phyloP scores from a whole-genome alignment of 2,329 filamentous ascomycete genomes.

The Pezicula radicicola region DNA sequence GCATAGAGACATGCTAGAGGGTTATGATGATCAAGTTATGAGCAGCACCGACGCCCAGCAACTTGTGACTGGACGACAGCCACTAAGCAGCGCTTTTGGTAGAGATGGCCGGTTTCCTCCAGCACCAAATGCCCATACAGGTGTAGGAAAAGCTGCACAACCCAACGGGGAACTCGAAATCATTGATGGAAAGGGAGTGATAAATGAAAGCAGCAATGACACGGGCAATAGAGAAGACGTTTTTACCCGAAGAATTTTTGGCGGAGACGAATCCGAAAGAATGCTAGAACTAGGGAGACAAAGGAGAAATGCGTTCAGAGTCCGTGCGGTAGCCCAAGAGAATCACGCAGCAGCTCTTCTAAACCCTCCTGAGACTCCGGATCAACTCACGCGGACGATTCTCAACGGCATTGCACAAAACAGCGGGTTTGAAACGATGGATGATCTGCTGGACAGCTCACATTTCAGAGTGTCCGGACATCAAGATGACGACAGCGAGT shows the following conservation, averaged over 20 bases:
- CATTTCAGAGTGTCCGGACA: background rate
- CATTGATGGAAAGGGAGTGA: conserved; percentile 54
- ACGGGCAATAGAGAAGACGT: conserved; percentile 59
- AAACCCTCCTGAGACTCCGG: conserved; percentile 21
- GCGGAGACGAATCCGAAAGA: conserved; percentile 32
- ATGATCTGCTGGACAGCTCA: background rate
- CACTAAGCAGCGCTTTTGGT: conserved; percentile 71
- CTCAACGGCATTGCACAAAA: background rate
- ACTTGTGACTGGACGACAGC: conserved; percentile 71
- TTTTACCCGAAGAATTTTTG: conserved; percentile 36
- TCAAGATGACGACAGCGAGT: conserved; percentile 8
- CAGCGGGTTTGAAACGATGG: background rate
- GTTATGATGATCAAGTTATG: conserved; percentile 74
- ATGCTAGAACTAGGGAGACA: conserved; percentile 6
- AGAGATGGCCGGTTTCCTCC: conserved; percentile 67
- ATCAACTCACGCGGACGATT: conserved; percentile 10
- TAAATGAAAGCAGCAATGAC: conserved; percentile 59
- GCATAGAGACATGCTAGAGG: conserved; percentile 77
- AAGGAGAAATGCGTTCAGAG: conserved; percentile 3
- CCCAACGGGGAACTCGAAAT: conserved; percentile 63
- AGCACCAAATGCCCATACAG: conserved; percentile 54
- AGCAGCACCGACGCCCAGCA: conserved; percentile 74
- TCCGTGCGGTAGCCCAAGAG: conserved; percentile 16
- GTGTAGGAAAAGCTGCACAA: conserved; percentile 64
- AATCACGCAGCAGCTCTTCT: conserved; percentile 15